Conservation (phyloP, 495 filamentous ascomycete species). For the Thozetella sp. region DNA sequence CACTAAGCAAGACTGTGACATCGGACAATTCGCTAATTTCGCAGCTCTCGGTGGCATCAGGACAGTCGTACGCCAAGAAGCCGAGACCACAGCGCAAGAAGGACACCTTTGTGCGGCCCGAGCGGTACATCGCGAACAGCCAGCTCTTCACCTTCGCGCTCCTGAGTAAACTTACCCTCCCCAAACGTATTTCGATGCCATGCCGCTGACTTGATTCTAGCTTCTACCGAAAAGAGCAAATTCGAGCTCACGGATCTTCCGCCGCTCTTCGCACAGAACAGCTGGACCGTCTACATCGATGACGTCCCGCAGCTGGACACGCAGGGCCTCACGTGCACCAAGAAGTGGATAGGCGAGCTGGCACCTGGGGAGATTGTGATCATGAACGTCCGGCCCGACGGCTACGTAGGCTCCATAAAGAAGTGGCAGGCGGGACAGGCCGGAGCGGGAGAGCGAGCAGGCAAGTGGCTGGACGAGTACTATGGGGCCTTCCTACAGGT, state of each 20-base stretch:
- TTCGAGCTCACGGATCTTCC: slow-evolving; percentile 58
- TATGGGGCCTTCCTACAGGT: slow-evolving; percentile 42
- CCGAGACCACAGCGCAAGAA: slow-evolving; percentile 33
- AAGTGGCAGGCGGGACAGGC: slow-evolving; percentile 32
- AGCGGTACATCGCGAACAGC: slow-evolving; percentile 52
- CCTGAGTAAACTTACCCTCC: slow-evolving; percentile 19
- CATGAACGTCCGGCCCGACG: slow-evolving; percentile 59
- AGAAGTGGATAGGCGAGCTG: slow-evolving; percentile 53
- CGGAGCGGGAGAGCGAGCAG: slow-evolving; percentile 29
- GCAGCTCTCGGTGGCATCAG: slow-evolving; percentile 33
- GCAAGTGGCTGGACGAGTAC: slow-evolving; percentile 52
- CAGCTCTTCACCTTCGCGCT: slow-evolving; percentile 52
- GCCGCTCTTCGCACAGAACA: slow-evolving; percentile 40
- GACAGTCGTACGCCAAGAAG: slow-evolving; percentile 40
- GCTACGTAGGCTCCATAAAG: slow-evolving; percentile 58
- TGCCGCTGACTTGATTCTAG: slow-evolving; percentile 22
- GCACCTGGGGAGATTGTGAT: slow-evolving; percentile 39
- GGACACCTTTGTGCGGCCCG: slow-evolving; percentile 51
- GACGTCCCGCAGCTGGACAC: slow-evolving; percentile 36
- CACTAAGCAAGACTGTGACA: slow-evolving; percentile 35
- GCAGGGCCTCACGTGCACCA: slow-evolving; percentile 37
- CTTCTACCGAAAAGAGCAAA: slow-evolving; percentile 40
- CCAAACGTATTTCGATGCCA: not conserved
- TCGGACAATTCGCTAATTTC: slow-evolving; percentile 36
- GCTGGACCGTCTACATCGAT: slow-evolving; percentile 62